Evolutionary conservation across 306 rosid species (phyloP).

Genomic region (Cucurbita maxima): DNA sequence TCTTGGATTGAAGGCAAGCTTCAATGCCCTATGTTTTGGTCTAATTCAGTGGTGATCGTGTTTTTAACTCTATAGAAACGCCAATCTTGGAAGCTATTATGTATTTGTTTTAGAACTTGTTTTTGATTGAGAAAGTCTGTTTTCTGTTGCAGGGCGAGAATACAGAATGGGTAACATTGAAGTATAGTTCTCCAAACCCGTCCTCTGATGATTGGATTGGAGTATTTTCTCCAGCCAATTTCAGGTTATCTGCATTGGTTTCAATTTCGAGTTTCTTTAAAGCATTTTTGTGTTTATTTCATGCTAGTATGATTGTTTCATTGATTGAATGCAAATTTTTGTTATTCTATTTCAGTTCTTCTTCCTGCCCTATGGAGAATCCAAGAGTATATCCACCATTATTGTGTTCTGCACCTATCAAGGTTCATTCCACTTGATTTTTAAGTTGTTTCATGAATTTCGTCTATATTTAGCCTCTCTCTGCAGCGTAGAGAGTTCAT

Average conservation of each 20-base stretch:
- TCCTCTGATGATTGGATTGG: constrained; percentile 72
- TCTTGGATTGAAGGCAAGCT: constrained; percentile 52
- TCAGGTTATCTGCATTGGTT: constrained; percentile 32
- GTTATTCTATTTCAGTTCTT: constrained; percentile 33
- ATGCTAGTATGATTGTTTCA: neutral
- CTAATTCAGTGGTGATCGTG: neutral
- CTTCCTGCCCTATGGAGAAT: constrained; percentile 51
- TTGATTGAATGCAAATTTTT: neutral
- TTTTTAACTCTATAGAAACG: neutral
- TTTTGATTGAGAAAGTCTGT: neutral
- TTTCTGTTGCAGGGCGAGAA: constrained; percentile 43
- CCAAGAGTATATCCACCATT: constrained; percentile 39
- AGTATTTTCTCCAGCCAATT: constrained; percentile 83
- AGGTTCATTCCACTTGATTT: constrained; percentile 28
- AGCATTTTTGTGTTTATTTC: neutral
- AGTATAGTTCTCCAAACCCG: constrained; percentile 48
- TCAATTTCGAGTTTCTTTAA: neutral
- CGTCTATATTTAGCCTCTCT: neutral
- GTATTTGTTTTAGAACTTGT: neutral
- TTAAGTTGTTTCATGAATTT: neutral
- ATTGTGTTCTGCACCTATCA: constrained; percentile 74
- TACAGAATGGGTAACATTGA: constrained; percentile 48
- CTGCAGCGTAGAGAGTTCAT: neutral
- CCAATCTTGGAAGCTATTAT: neutral
- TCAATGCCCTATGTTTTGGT: neutral